Percentiles rank a stretch among this genome's conserved stretches.
phyloP scores from a whole-genome alignment of 2,329 filamentous ascomycete species.

The Cladosporium sp. region DNA sequence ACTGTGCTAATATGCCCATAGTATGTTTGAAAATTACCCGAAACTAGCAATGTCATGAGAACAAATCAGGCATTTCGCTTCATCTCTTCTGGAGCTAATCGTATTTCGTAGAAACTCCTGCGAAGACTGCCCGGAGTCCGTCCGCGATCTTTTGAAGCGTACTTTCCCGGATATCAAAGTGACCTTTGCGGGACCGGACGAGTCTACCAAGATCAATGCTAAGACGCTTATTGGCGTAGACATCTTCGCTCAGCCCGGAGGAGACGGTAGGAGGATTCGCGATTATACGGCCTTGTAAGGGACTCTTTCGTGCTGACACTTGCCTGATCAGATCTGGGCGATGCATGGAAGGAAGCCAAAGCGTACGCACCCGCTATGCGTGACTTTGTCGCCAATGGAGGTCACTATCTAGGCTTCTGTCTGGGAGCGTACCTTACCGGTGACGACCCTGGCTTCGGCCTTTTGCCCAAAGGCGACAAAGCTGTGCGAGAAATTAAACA shows the following conservation, averaged over 20 bases:
- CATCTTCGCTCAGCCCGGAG: constrained; percentile 21
- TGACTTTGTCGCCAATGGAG: constrained; percentile 19
- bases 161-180: constrained; percentile 17
- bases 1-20: too few species aligned
- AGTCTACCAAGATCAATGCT: constrained; percentile 16
- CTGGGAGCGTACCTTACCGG: constrained; percentile 21
- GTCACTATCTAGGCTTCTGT: constrained; percentile 23
- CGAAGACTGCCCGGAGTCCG: constrained; percentile 18
- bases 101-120: constrained; percentile 16
- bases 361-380: constrained; percentile 14
- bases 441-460: constrained; percentile 16
- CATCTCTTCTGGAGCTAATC: too few species aligned
- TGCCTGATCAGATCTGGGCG: constrained; percentile 14
- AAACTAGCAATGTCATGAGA: too few species aligned
- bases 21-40: too few species aligned
- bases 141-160: constrained; percentile 15
- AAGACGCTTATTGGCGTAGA: constrained; percentile 15
- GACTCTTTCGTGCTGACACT: neutral
- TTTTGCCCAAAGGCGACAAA: constrained; percentile 16
- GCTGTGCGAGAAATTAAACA: constrained; percentile 14
- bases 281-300: neutral
- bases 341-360: constrained; percentile 17
- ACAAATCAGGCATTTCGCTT: too few species aligned
- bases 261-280: constrained; percentile 15
- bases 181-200: constrained; percentile 18